These are phyloP conservation scores for Colletotrichum sp. DNA, from an alignment of 2,329 filamentous ascomycete species.

Conservation along the genomic window DNA sequence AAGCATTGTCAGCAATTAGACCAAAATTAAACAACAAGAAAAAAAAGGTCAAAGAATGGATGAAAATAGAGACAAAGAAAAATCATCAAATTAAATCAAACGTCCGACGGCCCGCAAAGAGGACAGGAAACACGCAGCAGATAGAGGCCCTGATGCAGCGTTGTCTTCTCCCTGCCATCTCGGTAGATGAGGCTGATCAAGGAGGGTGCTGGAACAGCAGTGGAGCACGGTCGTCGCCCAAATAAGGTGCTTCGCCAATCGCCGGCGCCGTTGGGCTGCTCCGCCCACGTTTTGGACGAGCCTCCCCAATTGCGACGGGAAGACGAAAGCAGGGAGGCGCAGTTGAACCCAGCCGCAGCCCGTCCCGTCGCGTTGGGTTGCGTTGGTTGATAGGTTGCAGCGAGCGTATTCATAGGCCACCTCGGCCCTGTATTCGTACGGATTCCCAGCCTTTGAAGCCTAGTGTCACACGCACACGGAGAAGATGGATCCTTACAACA, in stretches of 20 bases:
- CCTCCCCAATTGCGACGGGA: conserved; percentile 7
- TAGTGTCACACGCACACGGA: background rate
- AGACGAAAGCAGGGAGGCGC: conserved; percentile 19
- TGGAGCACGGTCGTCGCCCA: conserved; percentile 1
- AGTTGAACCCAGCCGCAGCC: background rate
- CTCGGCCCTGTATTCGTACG: background rate
- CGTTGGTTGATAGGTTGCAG: background rate
- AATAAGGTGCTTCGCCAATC: conserved; percentile 2
- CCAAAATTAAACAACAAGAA: background rate
- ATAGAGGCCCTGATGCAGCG: background rate
- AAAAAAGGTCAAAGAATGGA: background rate
- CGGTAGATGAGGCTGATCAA: conserved; percentile 5
- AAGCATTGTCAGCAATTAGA: background rate
- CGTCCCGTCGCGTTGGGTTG: conserved; percentile 5
- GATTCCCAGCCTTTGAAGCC: background rate
- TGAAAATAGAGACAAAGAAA: background rate
- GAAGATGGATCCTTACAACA: background rate
- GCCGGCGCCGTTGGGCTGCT: conserved; percentile 8
- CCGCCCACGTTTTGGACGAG: conserved; percentile 8
- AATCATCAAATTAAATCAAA: background rate
- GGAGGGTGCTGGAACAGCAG: conserved; percentile 11
- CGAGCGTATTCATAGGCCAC: background rate
- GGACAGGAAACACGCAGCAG: background rate
- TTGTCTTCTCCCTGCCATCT: conserved; percentile 11
- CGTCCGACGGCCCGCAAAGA: background rate